These are phyloP conservation scores for Rhizophora mangle DNA, from an alignment of 345 rosid genomes.

Conservation along the genomic window DNA sequence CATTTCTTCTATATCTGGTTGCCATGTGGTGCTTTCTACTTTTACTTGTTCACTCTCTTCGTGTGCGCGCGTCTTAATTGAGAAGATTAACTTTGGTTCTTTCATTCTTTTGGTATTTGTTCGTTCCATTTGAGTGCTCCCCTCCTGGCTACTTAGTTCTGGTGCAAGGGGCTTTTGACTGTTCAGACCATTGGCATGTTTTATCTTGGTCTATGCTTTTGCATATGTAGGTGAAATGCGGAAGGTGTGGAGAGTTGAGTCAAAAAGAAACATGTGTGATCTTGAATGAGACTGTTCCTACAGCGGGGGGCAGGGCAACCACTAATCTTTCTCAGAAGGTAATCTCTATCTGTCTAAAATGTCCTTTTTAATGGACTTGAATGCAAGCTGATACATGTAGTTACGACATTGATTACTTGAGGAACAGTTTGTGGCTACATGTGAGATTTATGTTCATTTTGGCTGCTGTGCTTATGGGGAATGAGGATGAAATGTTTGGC, in stretches of 20 bases:
- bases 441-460: background rate
- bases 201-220: background rate
- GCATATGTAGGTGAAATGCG: slow-evolving; percentile 65
- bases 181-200: background rate
- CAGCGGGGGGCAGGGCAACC: slow-evolving; percentile 53
- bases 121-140: no score
- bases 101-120: no score
- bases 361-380: no score
- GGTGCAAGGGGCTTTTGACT: background rate
- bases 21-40: no score
- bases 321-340: slow-evolving; percentile 89
- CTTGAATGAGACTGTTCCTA: slow-evolving; percentile 57
- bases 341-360: slow-evolving; percentile 2
- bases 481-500: background rate
- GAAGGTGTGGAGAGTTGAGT: slow-evolving; percentile 72
- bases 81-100: no score
- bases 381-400: no score
- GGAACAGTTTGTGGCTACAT: background rate
- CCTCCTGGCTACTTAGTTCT: background rate
- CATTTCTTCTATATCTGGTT: background rate
- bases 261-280: slow-evolving; percentile 76
- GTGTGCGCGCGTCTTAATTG: no score
- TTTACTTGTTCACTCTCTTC: no score
- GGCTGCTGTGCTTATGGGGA: background rate
- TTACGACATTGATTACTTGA: background rate